These are phyloP conservation scores for Gamsiella multidivaricata DNA, from an alignment of 192 early-diverging fungal species.

Conservation along the genomic window DNA sequence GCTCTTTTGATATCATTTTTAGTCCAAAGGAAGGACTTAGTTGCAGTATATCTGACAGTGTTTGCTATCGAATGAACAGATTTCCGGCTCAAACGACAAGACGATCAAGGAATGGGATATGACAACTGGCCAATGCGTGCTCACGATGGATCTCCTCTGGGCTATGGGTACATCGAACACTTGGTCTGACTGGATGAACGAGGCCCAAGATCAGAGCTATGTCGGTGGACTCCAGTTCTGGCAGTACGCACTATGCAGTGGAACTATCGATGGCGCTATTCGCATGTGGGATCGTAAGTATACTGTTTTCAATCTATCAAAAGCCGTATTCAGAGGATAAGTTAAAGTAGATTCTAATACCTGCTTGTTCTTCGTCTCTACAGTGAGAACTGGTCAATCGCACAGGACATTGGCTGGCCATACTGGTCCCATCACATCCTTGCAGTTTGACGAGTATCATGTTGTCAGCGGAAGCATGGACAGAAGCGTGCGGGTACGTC, in stretches of 20 bases:
- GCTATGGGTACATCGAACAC: conserved; percentile 55
- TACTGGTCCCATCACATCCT: conserved; percentile 64
- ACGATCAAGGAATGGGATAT: conserved; percentile 86
- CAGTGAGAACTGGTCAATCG: conserved; percentile 76
- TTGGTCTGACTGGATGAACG: conserved; percentile 45
- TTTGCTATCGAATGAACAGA: conserved; percentile 33
- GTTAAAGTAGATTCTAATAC: not conserved
- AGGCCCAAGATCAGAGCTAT: conserved; percentile 55
- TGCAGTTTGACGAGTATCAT: conserved; percentile 76
- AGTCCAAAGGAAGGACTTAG: too few relatives aligned
- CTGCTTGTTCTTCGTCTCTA: not conserved
- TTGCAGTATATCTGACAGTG: too few relatives aligned
- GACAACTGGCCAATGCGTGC: conserved; percentile 69
- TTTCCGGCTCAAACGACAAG: conserved; percentile 80
- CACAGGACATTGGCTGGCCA: conserved; percentile 79
- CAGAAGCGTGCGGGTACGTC: conserved; percentile 65
- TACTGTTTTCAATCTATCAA: not conserved
- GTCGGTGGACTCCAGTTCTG: conserved; percentile 81
- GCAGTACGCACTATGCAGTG: conserved; percentile 78
- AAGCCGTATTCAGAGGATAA: not conserved
- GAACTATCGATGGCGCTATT: conserved; percentile 79
- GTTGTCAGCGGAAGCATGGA: conserved; percentile 82
- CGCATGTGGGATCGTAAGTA: conserved; percentile 82
- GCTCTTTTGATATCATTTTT: too few relatives aligned
- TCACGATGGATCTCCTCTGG: conserved; percentile 79